Evolutionary conservation across 805 yeast species (phyloP), one percentile per base, ranked within the genome.

Genomic region (Kodamaea fukazawae): DNA sequence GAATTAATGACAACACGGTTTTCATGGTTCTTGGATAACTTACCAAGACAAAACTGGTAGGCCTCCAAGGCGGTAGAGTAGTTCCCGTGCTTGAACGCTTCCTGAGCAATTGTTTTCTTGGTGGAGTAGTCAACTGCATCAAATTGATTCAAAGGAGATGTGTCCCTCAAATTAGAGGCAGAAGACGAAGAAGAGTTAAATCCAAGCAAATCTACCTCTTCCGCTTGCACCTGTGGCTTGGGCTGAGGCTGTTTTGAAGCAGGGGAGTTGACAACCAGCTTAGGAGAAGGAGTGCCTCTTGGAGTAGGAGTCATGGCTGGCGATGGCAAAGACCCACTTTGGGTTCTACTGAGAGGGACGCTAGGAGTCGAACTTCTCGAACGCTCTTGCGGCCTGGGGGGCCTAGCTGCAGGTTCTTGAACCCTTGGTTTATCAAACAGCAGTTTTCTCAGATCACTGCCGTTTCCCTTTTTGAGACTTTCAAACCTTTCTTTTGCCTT

Each of bases 81-180:
- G 57, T 93, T 91, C 13, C 99, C 99, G n/a, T 78, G 73, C 41
- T 78, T 76, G 65, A 81, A 93, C 1, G 79, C 71, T 12, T 71
- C 71, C 5, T 78, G 65, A 4, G 89, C 99, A 17, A 70, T 70
- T 6, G 60, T 61, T 44, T 79, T 78, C 20, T 70, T 65, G 16
- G 72, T 73, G 6, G 68, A 65, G 65, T 80, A 49, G 64, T 65
- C 63, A 29, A 63, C 63, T 48, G 63, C 65, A 26, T 62, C 60
- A 49, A 71, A 63, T 29, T 67, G 65, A 48, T 70, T 61, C 35
- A 70, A 48, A 1, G 63, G 58, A 1, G 53, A 40, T 1, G 56
- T 45, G 15, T 36, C 44, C 9, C 51, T 25, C 9, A 29, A 22
- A 2, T 38, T 27, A 6, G 44, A 40, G 2, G 42, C 15, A 10